Evolutionary conservation across 371 early-diverging fungal genomes (phyloP).

Genomic region (Mortierella sp.): DNA sequence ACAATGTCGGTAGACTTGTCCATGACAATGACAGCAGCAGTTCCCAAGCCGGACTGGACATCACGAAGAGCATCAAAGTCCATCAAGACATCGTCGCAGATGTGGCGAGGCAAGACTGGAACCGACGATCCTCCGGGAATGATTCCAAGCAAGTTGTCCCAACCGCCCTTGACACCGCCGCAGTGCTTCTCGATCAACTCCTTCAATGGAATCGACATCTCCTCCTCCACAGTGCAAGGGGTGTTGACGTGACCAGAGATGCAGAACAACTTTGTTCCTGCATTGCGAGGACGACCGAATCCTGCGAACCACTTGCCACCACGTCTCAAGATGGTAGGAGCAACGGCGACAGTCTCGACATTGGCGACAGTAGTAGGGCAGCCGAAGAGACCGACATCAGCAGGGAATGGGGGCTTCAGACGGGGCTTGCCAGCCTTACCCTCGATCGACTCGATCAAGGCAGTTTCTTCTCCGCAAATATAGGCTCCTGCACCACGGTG

Average conservation of each 20-base stretch:
- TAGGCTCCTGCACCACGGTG: constrained; percentile 98
- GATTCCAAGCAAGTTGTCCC: constrained; percentile 98
- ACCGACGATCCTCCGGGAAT: constrained; percentile 99
- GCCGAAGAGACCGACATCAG: constrained; percentile 97
- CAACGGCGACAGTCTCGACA: constrained; percentile 98
- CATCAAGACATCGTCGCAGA: constrained; percentile 95
- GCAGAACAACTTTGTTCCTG: constrained; percentile 97
- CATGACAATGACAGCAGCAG: constrained; percentile 97
- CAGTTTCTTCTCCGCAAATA: constrained; percentile 98
- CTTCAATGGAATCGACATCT: constrained; percentile 95
- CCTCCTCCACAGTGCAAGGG: constrained; percentile 98
- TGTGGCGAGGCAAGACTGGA: constrained; percentile 89
- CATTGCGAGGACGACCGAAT: constrained; percentile 93
- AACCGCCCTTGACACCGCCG: constrained; percentile 97
- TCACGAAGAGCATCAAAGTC: constrained; percentile 98
- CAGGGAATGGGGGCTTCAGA: constrained; percentile 99
- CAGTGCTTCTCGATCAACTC: constrained; percentile 97
- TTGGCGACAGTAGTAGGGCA: constrained; percentile 99
- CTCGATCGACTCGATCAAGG: constrained; percentile 97
- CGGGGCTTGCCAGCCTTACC: constrained; percentile 98
- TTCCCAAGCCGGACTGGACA: constrained; percentile 93
- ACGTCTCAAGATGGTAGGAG: constrained; percentile 94
- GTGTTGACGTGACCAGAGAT: constrained; percentile 97
- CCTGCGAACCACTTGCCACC: constrained; percentile 95
- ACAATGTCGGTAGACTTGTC: constrained; percentile 96